Evolutionary conservation across 2,329 filamentous ascomycete species (phyloP).

Genomic region (Colletotrichum brevisporum): DNA sequence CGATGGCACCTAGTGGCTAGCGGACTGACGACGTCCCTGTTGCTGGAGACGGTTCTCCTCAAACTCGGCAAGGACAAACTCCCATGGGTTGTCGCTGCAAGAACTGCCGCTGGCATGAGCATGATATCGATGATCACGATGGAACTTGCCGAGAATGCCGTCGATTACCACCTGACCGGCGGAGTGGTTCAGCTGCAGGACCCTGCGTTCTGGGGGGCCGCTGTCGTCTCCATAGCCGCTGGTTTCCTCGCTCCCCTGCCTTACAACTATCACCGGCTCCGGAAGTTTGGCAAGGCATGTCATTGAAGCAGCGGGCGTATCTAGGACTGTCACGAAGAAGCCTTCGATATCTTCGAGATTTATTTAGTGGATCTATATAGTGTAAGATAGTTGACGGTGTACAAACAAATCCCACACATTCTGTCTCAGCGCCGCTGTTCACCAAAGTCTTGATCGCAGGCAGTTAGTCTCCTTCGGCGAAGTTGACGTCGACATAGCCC

Average conservation of each 20-base stretch:
- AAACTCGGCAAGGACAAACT: slow-evolving; percentile 62
- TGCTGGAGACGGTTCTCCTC: slow-evolving; percentile 67
- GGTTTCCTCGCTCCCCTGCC: slow-evolving; percentile 65
- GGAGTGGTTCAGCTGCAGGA: slow-evolving; percentile 62
- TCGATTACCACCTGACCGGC: slow-evolving; percentile 69
- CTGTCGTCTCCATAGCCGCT: slow-evolving; percentile 57
- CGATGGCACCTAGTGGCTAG: slow-evolving; percentile 58
- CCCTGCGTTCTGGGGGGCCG: slow-evolving; percentile 67
- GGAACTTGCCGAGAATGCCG: slow-evolving; percentile 67
- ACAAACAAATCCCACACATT: too few species aligned
- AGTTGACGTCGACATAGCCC: too few species aligned
- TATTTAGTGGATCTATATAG: too few species aligned
- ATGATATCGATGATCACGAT: slow-evolving; percentile 72
- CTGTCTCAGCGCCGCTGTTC: too few species aligned
- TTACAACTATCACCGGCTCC: slow-evolving; percentile 66
- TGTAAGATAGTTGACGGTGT: too few species aligned
- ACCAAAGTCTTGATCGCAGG: too few species aligned
- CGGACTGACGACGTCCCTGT: slow-evolving; percentile 65
- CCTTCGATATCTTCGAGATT: too few species aligned
- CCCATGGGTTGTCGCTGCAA: slow-evolving; percentile 60
- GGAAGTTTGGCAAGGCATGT: slow-evolving; percentile 63
- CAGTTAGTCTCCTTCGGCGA: too few species aligned
- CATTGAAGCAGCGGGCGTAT: slow-evolving; percentile 45
- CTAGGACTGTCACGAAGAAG: too few species aligned
- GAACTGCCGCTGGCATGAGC: slow-evolving; percentile 71